These are phyloP conservation scores for Fusarium lyarnte DNA, from an alignment of 2,329 filamentous ascomycete genomes.

Conservation along the genomic window DNA sequence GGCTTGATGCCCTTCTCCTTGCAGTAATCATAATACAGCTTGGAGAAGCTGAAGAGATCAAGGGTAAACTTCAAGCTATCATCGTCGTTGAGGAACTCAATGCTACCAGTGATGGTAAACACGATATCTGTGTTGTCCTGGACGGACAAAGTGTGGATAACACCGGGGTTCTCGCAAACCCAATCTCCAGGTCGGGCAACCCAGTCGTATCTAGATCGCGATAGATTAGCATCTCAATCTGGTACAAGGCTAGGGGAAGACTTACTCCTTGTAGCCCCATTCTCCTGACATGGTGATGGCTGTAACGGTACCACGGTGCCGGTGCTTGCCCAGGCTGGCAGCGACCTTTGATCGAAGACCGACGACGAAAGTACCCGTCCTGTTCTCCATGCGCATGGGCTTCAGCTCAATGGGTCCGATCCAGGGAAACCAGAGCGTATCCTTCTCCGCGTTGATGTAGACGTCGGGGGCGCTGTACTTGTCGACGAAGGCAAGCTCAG, in stretches of 20 bases:
- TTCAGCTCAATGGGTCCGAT: constrained; percentile 32
- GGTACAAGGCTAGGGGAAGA: neutral
- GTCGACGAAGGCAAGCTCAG: constrained; percentile 39
- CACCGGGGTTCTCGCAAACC: constrained; percentile 40
- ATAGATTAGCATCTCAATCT: neutral
- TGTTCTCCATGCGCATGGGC: constrained; percentile 32
- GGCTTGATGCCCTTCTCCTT: constrained; percentile 30
- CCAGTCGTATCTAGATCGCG: constrained; percentile 37
- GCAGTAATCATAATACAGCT: constrained; percentile 32
- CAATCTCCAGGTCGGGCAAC: constrained; percentile 38
- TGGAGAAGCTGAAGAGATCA: constrained; percentile 38
- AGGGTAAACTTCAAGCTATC: constrained; percentile 36
- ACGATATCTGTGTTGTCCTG: constrained; percentile 38
- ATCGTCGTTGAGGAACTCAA: constrained; percentile 42
- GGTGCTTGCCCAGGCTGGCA: constrained; percentile 30
- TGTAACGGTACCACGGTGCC: constrained; percentile 32
- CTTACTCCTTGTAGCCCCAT: constrained; percentile 40
- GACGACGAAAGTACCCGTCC: constrained; percentile 31
- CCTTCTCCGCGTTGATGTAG: constrained; percentile 35
- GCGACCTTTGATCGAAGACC: constrained; percentile 26
- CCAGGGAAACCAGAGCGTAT: constrained; percentile 39
- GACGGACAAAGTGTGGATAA: constrained; percentile 39
- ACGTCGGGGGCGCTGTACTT: constrained; percentile 41
- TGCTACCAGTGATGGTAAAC: constrained; percentile 39
- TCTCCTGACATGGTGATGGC: constrained; percentile 36